These are phyloP conservation scores for Trichocladium uniseriatum DNA, from an alignment of 495 filamentous ascomycete species.

Conservation along the genomic window DNA sequence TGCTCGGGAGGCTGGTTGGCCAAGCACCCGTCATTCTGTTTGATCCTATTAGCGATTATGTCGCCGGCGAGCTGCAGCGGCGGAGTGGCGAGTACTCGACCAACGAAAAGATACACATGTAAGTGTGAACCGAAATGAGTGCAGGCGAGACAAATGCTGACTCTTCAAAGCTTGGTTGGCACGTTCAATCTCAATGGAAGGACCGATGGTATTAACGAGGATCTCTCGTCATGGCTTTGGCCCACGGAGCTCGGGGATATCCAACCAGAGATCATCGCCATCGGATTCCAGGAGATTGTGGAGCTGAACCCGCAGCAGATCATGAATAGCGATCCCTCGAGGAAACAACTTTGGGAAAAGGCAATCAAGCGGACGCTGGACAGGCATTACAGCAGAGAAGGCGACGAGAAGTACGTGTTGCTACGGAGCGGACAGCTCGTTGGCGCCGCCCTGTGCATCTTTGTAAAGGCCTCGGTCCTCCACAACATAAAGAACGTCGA, in stretches of 20 bases:
- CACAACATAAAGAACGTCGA: conserved; percentile 89
- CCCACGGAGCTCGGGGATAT: conserved; percentile 39
- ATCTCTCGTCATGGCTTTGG: conserved; percentile 79
- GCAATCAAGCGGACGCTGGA: conserved; percentile 75
- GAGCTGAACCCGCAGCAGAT: conserved; percentile 95
- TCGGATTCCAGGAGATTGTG: conserved; percentile 97
- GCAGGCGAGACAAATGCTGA: conserved; percentile 13
- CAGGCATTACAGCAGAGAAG: conserved; percentile 46
- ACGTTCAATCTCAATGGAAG: conserved; percentile 94
- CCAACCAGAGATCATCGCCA: conserved; percentile 70
- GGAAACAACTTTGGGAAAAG: conserved; percentile 76
- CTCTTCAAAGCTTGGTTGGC: conserved; percentile 62
- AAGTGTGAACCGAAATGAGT: conserved; percentile 8
- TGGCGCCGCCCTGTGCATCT: conserved; percentile 84
- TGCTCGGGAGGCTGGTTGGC: conserved; percentile 74
- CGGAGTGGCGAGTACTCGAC: conserved; percentile 45
- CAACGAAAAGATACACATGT: conserved; percentile 41
- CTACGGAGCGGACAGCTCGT: conserved; percentile 90
- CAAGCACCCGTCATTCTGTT: conserved; percentile 78
- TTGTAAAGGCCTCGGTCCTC: conserved; percentile 68
- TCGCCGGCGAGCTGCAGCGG: conserved; percentile 62
- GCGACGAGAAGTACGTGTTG: conserved; percentile 72
- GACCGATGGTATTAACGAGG: conserved; percentile 61
- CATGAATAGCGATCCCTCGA: conserved; percentile 90
- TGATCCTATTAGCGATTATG: conserved; percentile 89